These are phyloP conservation scores for Syzygium jambos DNA, from an alignment of 345 rosid species.

Conservation along the genomic window DNA sequence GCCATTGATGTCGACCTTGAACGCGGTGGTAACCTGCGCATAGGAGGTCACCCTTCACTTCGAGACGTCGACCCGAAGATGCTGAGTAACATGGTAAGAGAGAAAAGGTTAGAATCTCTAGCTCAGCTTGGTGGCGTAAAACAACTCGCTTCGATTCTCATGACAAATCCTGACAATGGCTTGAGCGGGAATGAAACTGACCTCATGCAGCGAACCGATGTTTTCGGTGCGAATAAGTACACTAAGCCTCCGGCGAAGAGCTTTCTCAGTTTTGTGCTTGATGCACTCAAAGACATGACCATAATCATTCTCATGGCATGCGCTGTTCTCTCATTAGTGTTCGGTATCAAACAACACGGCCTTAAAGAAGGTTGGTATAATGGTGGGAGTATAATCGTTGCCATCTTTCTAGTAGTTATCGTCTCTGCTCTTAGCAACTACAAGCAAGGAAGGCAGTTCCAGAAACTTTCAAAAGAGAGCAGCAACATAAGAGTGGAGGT, in stretches of 20 bases:
- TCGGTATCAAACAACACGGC: slow-evolving; percentile 55
- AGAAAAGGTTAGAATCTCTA: neutral
- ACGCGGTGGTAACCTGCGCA: fast-evolving
- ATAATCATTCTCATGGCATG: slow-evolving; percentile 48
- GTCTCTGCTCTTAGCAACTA: slow-evolving; percentile 48
- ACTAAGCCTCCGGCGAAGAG: slow-evolving; percentile 48
- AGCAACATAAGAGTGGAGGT: slow-evolving; percentile 47
- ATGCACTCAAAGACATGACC: slow-evolving; percentile 45
- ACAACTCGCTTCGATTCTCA: neutral
- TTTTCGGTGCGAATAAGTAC: slow-evolving; percentile 58
- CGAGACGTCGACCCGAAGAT: neutral
- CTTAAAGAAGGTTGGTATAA: slow-evolving; percentile 62
- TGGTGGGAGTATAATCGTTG: slow-evolving; percentile 59
- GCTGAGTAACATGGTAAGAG: neutral
- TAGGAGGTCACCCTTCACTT: neutral
- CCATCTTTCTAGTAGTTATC: slow-evolving; percentile 45
- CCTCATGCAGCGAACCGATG: neutral
- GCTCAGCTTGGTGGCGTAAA: neutral
- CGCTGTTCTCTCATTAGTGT: slow-evolving; percentile 51
- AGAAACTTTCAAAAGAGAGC: slow-evolving; percentile 45
- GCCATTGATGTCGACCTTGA: neutral
- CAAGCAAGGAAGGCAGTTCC: slow-evolving; percentile 45
- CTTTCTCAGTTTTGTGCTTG: slow-evolving; percentile 36
- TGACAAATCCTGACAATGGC: neutral
- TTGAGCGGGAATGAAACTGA: neutral